phyloP scores from a whole-genome alignment of 495 filamentous ascomycete genomes.

The Trichoderma erinaceum region DNA sequence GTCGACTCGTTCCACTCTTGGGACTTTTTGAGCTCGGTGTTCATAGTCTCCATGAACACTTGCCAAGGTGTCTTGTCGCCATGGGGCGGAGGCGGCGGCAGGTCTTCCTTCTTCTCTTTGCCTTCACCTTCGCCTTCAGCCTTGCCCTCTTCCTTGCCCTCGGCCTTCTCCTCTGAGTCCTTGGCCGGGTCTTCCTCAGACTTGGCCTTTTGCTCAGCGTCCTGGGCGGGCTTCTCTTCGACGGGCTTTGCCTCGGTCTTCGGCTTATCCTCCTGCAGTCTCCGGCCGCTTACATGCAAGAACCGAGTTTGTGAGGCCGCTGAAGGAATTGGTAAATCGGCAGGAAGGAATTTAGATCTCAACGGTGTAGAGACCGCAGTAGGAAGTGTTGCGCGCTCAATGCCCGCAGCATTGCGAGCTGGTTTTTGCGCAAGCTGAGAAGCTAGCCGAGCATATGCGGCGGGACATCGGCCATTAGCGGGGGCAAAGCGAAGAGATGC shows the following conservation, averaged over 20 bases:
- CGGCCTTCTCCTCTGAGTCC: constrained; percentile 42
- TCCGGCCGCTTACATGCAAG: constrained; percentile 9
- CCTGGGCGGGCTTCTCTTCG: constrained; percentile 26
- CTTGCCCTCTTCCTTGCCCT: constrained; percentile 41
- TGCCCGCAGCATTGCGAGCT: background rate
- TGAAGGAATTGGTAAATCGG: constrained; percentile 7
- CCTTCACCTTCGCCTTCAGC: constrained; percentile 40
- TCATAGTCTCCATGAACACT: constrained; percentile 93
- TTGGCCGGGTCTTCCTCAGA: constrained; percentile 40
- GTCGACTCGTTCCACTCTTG: constrained; percentile 99
- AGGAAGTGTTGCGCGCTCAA: background rate
- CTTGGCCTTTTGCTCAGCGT: constrained; percentile 22
- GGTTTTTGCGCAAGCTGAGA: constrained; percentile 20
- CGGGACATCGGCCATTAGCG: constrained; percentile 46
- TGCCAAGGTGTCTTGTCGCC: constrained; percentile 98
- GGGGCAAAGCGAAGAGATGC: constrained; percentile 34
- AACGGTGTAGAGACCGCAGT: background rate
- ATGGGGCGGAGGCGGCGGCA: constrained; percentile 88
- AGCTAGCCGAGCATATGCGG: constrained; percentile 52
- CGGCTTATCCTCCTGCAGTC: constrained; percentile 26
- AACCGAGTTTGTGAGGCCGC: background rate
- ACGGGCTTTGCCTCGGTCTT: constrained; percentile 23
- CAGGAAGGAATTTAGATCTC: constrained; percentile 13
- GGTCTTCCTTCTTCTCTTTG: constrained; percentile 61
- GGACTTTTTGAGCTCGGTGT: constrained; percentile 87